Evolutionary conservation across 352 stramenopile genomes (phyloP).

Genomic region (Blastocystis sp.): DNA sequence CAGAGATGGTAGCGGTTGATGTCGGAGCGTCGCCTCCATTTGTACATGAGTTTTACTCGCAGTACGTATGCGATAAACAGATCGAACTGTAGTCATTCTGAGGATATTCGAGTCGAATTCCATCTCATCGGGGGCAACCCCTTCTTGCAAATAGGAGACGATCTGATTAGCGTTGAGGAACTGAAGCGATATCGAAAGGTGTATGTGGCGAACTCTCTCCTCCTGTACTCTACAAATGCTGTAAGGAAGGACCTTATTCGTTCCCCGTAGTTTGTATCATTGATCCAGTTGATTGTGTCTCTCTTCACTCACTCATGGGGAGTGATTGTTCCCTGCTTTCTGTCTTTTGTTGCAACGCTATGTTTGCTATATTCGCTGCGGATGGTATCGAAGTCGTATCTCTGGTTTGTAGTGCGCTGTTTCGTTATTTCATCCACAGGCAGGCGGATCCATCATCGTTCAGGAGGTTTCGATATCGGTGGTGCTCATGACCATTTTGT

Average conservation of each 20-base stretch:
- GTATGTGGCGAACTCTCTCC: background rate
- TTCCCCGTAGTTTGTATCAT: background rate
- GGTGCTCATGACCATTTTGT: background rate
- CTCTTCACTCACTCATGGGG: background rate
- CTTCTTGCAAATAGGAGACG: background rate
- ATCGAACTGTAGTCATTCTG: background rate
- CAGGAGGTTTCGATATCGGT: background rate
- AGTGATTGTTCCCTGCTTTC: background rate
- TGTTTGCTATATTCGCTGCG: background rate
- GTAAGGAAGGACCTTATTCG: background rate
- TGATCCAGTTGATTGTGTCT: background rate
- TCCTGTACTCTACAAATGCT: background rate
- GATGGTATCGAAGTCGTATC: background rate
- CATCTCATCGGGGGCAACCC: background rate
- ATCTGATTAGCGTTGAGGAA: conserved; percentile 7
- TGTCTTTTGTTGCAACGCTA: background rate
- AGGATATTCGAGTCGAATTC: background rate
- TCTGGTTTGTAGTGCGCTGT: background rate
- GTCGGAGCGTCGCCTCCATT: background rate
- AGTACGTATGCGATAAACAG: background rate
- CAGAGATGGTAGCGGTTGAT: background rate
- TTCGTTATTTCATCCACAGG: background rate
- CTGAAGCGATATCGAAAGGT: background rate
- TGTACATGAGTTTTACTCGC: background rate
- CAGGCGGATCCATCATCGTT: background rate